Base-by-base conservation (phyloP, 768 basidiomycete genomes). In the Collybia mongolica region DNA sequence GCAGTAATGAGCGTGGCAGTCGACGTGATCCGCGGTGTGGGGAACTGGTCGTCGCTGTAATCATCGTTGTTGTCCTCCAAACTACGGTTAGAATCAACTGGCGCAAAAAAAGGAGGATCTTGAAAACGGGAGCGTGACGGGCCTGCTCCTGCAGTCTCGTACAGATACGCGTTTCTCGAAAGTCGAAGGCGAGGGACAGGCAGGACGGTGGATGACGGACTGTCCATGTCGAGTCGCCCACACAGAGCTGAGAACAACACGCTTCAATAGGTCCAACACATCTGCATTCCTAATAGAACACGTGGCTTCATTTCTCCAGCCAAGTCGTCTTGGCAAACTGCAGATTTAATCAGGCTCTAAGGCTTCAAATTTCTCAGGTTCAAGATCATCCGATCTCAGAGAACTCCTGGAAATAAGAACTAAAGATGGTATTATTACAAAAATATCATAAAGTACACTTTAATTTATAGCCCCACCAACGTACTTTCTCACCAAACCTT, bases 401-500 rank as follows among this genome's bases (percentile, higher is more conserved):
- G 26, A 28, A 5, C 26, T 28, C 26, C 9, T 28, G 26, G 9
- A 28, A 28, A 28, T 28, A 28, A 28, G 26, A 28, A 28, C 5
- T 28, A 28, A 32, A 32, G 9, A 3, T 32, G 11, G 7, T 32
- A 32, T 32, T 7, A 26, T 26, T 26, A 32, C 11, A 32, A 5
- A 32, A 32, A 32, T 32, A 32, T 32, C 11, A 9, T 32, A 14
- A 14, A 32, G 14, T 12, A 32, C 61, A 11, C 22, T 39, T 26
- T 11, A 26, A 19, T 12, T 2, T 14, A 26, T 14, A 23, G 12
- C 39, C n/a, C 54, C 48, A 14, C 80, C 79, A 12, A 71, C 65
- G 61, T 71, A 80, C 49, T 70, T 54, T 51, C 62, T 59, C 12
- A 79, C 76, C 28, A 88, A 52, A 17, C 60, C 61, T 64, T 82